Conservation (phyloP, 1,284 basidiomycete species). For the Tilletia setariae region DNA sequence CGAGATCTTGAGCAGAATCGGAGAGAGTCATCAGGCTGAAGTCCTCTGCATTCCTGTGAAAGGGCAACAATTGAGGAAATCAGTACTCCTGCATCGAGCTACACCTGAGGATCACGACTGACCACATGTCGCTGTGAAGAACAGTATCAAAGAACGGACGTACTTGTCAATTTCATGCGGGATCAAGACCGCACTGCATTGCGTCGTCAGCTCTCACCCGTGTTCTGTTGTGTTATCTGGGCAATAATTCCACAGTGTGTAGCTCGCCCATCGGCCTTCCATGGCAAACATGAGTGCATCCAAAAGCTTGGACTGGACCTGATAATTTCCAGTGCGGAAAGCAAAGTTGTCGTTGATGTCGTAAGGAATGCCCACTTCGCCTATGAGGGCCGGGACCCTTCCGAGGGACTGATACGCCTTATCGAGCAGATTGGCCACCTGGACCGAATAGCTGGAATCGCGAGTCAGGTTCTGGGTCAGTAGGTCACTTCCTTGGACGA, state of each 20-base stretch:
- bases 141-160: too few species aligned
- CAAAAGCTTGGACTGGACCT: conserved; percentile 53
- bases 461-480: neutral
- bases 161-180: too few species aligned
- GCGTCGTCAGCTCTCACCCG: conserved; percentile 59
- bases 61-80: conserved; percentile 50
- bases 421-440: conserved; percentile 31
- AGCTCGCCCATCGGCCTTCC: conserved; percentile 48
- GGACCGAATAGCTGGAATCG: conserved; percentile 22
- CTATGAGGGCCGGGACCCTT: conserved; percentile 40
- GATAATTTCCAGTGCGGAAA: conserved; percentile 64
- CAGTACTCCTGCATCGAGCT: too few species aligned
- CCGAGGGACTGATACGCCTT: conserved; percentile 38
- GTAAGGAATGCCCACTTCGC: conserved; percentile 51
- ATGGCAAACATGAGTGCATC: conserved; percentile 52
- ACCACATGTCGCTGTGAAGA: neutral
- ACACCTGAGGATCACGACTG: neutral
- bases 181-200: too few species aligned
- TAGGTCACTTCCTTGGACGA: neutral
- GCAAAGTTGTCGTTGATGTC: conserved; percentile 45
- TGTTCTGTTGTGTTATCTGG: conserved; percentile 72
- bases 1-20: conserved; percentile 17
- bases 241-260: conserved; percentile 85
- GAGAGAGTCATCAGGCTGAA: conserved; percentile 73
- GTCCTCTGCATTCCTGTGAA: conserved; percentile 86